These are phyloP conservation scores for Santalum album DNA, from an alignment of 164 flowering plant genomes.

Conservation along the genomic window DNA sequence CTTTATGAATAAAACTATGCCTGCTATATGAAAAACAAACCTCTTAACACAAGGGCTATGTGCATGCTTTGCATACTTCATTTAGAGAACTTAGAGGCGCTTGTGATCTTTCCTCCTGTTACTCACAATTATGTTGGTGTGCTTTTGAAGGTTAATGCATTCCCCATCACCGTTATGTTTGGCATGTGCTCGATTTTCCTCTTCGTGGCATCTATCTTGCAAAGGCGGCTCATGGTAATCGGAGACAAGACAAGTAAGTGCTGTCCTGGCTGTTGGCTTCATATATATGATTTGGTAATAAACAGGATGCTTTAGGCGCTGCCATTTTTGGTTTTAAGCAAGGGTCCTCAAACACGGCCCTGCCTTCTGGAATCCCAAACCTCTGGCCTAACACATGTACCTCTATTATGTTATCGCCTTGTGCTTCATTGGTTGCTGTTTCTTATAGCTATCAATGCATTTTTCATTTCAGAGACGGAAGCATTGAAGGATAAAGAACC, in stretches of 20 bases:
- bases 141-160: slow-evolving; percentile 70
- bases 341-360: no score
- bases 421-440: not conserved
- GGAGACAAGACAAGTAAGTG: slow-evolving; percentile 77
- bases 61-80: no score
- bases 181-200: slow-evolving; percentile 99
- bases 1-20: no score
- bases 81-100: no score
- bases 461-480: slow-evolving; percentile 39
- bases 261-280: not conserved
- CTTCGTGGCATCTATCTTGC: slow-evolving; percentile 71
- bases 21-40: no score
- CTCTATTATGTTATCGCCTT: not conserved
- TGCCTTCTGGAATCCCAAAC: no score
- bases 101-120: not conserved
- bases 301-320: no score
- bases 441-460: not conserved
- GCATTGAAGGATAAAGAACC: slow-evolving; percentile 34
- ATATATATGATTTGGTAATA: not conserved
- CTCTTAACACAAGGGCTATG: no score
- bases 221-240: slow-evolving; percentile 72
- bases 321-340: no score
- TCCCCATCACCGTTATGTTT: slow-evolving; percentile 93
- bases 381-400: no score
- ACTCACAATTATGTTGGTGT: not conserved